Evolutionary conservation across 768 basidiomycete genomes (phyloP), one percentile per base, ranked within the genome.

Genomic region (Omphalotus guepiniiformis): DNA sequence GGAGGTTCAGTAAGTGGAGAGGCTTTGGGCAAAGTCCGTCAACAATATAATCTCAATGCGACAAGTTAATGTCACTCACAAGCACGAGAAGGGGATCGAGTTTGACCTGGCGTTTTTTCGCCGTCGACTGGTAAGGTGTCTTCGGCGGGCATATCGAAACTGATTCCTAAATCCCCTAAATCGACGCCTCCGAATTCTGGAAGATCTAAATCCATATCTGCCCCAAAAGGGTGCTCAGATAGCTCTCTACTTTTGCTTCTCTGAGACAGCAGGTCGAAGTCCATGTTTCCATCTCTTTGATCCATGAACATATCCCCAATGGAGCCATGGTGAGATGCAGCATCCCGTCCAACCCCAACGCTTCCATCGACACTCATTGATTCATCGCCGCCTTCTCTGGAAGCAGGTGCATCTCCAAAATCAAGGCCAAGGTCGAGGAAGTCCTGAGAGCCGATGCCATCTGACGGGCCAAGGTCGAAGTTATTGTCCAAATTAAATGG

Each of bases 391-490:
- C 43, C 58, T 43, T 52, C 52, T 46, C 67, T 61, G 28, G 59
- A 60, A 9, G 74, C 26, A 28, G 43, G 43, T 36, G 78, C 78
- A 50, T 82, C 86, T 38, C 80, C 90, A 60, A 88, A 88, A 55
- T 85, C 80, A 43, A 92, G 75, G 46, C 85, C 89, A 23, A 93
- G 71, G 60, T 90, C 88, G 23, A 86, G 59, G 59, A 84, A 88
- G 61, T 89, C 89, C 61, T 90, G 86, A 2, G 91, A 92, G 18
- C 88, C 90, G 54, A 93, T 88, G 27, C 88, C 91, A 21, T 86
- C 87, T 0, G 79, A 78, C 13, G 84, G 84, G 3, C 85, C 88
- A 38, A 90, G 75, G 56, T 87, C 88, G 51, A 88, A 88, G n/a
- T 81, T 81, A 34, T 65, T 67, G 45, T 82, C 79, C 26, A 81